Percentiles rank a stretch among this genome's conserved stretches.
Conservation (phyloP, 441 rosid genomes). For the Arabidopsis hybrid region DNA sequence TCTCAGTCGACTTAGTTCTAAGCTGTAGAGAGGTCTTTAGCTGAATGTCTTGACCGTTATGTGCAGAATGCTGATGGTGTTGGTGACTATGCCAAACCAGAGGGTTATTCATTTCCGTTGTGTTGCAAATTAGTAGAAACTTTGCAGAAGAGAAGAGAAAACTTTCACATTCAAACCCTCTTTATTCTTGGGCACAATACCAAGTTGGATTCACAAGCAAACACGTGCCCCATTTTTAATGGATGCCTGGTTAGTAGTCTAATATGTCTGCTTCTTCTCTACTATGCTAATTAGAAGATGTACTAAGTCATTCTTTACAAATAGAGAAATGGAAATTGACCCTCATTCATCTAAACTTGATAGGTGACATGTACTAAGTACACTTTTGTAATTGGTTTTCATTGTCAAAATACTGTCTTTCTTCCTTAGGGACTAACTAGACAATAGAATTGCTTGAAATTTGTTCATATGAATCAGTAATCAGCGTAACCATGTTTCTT, state of each 20-base stretch:
- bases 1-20: conserved; percentile 20
- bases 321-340: not conserved
- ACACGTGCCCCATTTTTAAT: conserved; percentile 65
- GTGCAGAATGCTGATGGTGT: conserved; percentile 58
- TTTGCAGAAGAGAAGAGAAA: conserved; percentile 67
- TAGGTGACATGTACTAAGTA: not conserved
- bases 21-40: conserved; percentile 41
- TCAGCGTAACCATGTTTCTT: conserved; percentile 7
- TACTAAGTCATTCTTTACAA: not conserved
- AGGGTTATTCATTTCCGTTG: conserved; percentile 71
- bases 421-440: not conserved
- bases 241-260: conserved; percentile 71
- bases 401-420: not conserved
- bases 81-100: conserved; percentile 42
- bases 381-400: not conserved
- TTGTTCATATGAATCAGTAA: no score
- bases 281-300: not conserved
- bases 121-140: conserved; percentile 71
- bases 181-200: conserved; percentile 81
- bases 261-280: not conserved
- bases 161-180: conserved; percentile 67
- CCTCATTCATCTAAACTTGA: not conserved
- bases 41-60: conserved; percentile 46
- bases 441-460: not conserved
- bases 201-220: conserved; percentile 63